Percentiles rank a stretch among this genome's conserved stretches.
These are phyloP conservation scores for Diaporthe vexans DNA, from an alignment of 2,329 filamentous ascomycete genomes.

Conservation along the genomic window DNA sequence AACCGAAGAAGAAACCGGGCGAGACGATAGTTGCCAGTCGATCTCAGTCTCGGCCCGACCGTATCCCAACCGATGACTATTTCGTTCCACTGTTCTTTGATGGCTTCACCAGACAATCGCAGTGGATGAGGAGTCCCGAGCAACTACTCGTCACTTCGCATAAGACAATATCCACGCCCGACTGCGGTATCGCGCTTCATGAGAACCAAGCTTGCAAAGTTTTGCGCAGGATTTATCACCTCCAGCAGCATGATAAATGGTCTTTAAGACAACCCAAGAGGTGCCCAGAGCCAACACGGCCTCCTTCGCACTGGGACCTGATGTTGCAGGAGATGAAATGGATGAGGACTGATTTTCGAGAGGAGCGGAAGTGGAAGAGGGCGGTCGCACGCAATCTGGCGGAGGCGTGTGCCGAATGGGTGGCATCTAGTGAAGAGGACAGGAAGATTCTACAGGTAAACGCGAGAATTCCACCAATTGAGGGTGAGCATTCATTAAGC, in stretches of 20 bases:
- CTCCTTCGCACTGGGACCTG: slow-evolving; percentile 86
- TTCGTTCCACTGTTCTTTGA: slow-evolving; percentile 74
- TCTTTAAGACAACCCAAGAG: slow-evolving; percentile 90
- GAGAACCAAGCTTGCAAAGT: slow-evolving; percentile 92
- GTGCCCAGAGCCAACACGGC: slow-evolving; percentile 82
- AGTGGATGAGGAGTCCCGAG: slow-evolving; percentile 74
- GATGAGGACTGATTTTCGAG: slow-evolving; percentile 96
- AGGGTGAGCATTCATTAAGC: slow-evolving; percentile 29
- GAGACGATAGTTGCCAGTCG: slow-evolving; percentile 62
- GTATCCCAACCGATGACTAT: slow-evolving; percentile 69
- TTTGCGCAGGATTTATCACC: slow-evolving; percentile 86
- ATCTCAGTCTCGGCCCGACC: slow-evolving; percentile 52
- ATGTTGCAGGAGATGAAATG: slow-evolving; percentile 93
- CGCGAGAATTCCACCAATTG: slow-evolving; percentile 60
- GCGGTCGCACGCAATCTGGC: slow-evolving; percentile 85
- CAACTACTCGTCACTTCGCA: slow-evolving; percentile 85
- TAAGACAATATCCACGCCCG: slow-evolving; percentile 89
- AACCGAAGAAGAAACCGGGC: slow-evolving; percentile 66
- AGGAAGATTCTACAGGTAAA: slow-evolving; percentile 78
- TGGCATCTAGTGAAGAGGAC: slow-evolving; percentile 73
- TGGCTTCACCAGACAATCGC: slow-evolving; percentile 66
- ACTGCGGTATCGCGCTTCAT: slow-evolving; percentile 85
- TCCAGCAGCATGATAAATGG: slow-evolving; percentile 94
- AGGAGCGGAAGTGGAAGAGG: slow-evolving; percentile 95
- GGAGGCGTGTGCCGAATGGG: slow-evolving; percentile 86